Percentiles rank a stretch among this genome's conserved stretches.
Evolutionary conservation across 352 stramenopile species (phyloP).

Genomic region (Phytophthora podocarpi): DNA sequence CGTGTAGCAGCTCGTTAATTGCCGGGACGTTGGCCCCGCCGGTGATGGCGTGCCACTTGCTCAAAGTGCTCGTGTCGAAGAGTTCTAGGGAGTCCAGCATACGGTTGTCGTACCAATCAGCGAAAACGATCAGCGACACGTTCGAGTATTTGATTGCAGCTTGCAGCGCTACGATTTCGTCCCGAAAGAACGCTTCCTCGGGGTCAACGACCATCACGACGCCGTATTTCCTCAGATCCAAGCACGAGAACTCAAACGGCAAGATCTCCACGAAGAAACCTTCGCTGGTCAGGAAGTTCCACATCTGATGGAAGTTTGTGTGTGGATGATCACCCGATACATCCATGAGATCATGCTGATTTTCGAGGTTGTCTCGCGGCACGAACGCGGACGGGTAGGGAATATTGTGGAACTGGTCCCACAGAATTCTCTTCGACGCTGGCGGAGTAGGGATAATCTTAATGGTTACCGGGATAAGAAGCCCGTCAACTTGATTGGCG

Average conservation of each 20-base stretch:
- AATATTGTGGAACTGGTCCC: constrained; percentile 91
- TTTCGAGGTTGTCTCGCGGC: constrained; percentile 77
- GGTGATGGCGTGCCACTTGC: constrained; percentile 78
- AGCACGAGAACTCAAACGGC: constrained; percentile 77
- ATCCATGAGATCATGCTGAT: constrained; percentile 69
- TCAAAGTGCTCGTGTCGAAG: constrained; percentile 86
- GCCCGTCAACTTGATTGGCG: constrained; percentile 39
- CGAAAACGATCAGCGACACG: constrained; percentile 76
- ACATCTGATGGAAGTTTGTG: constrained; percentile 89
- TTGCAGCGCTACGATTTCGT: constrained; percentile 65
- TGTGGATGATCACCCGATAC: constrained; percentile 80
- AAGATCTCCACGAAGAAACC: constrained; percentile 86
- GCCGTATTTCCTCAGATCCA: constrained; percentile 73
- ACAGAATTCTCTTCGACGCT: constrained; percentile 66
- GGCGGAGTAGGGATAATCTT: constrained; percentile 55
- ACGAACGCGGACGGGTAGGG: constrained; percentile 86
- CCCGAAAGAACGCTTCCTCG: constrained; percentile 78
- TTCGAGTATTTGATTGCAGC: constrained; percentile 70
- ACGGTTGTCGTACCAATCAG: constrained; percentile 78
- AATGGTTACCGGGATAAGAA: constrained; percentile 53
- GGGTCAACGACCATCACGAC: constrained; percentile 81
- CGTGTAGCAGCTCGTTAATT: constrained; percentile 64
- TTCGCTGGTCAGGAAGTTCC: constrained; percentile 64
- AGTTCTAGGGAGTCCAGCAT: constrained; percentile 67
- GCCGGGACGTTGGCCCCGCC: constrained; percentile 80